Evolutionary conservation across 2,329 filamentous ascomycete genomes (phyloP).

Genomic region (Penicillium sp.): DNA sequence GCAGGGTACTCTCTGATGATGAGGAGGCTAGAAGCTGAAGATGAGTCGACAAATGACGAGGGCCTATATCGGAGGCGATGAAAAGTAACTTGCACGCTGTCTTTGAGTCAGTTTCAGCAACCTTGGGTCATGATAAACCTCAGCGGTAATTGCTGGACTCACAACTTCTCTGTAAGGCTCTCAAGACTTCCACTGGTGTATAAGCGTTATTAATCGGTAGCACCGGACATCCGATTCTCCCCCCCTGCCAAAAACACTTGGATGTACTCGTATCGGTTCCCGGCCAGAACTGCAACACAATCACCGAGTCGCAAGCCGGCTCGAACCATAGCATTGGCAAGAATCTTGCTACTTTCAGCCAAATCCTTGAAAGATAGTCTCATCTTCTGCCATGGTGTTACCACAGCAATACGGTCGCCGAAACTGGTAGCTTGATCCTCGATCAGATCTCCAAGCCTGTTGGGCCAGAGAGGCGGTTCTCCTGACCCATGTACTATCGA

Average conservation of each 20-base stretch:
- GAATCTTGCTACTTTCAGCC: background rate
- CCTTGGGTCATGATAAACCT: background rate
- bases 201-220: slow-evolving; percentile 76
- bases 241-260: slow-evolving; percentile 66
- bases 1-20: too few species aligned
- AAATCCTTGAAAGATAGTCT: background rate
- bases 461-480: too few species aligned
- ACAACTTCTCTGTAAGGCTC: too few species aligned
- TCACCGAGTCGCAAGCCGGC: slow-evolving; percentile 63
- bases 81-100: too few species aligned
- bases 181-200: slow-evolving; percentile 52
- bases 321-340: slow-evolving; percentile 46
- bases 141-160: slow-evolving; percentile 37
- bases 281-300: slow-evolving; percentile 66
- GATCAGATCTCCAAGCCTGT: too few species aligned
- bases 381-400: background rate
- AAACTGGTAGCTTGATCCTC: too few species aligned
- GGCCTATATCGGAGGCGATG: too few species aligned
- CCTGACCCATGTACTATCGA: too few species aligned
- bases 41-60: too few species aligned
- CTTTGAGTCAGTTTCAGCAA: too few species aligned
- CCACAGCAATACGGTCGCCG: background rate
- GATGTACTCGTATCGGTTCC: slow-evolving; percentile 50
- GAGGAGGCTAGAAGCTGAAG: too few species aligned
- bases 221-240: slow-evolving; percentile 55